A percentile compares a stretch with the other conserved stretches of the same genome.
These are phyloP conservation scores for Nakazawaea holstii DNA, from an alignment of 805 yeast genomes.

Conservation along the genomic window DNA sequence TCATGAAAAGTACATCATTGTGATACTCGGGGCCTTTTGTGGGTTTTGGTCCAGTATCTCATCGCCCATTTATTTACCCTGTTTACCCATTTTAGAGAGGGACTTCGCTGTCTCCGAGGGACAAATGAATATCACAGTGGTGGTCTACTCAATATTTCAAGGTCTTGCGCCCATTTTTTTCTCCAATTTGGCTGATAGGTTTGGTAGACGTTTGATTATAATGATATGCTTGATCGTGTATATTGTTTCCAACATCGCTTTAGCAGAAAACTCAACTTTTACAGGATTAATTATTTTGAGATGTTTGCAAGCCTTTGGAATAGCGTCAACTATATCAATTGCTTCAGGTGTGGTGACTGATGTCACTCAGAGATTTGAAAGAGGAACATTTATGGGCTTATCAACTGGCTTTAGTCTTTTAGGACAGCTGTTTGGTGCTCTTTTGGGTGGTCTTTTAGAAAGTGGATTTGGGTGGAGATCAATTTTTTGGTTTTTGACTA, in stretches of 20 bases:
- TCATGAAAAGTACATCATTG: slow-evolving; percentile 33
- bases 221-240: slow-evolving; percentile 50
- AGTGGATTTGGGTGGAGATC: slow-evolving; percentile 66
- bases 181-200: slow-evolving; percentile 61
- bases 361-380: slow-evolving; percentile 52
- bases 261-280: slow-evolving; percentile 54
- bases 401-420: slow-evolving; percentile 58
- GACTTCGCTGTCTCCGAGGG: slow-evolving; percentile 53
- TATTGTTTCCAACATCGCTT: slow-evolving; percentile 57
- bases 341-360: slow-evolving; percentile 73
- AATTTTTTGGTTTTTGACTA: slow-evolving; percentile 70
- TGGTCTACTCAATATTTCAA: slow-evolving; percentile 70
- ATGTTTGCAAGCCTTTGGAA: slow-evolving; percentile 73
- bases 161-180: slow-evolving; percentile 70
- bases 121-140: slow-evolving; percentile 64
- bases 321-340: slow-evolving; percentile 71
- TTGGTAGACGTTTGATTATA: slow-evolving; percentile 70
- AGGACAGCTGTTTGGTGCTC: slow-evolving; percentile 77
- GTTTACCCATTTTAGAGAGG: slow-evolving; percentile 50
- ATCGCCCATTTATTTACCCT: slow-evolving; percentile 78
- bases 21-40: slow-evolving; percentile 31
- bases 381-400: slow-evolving; percentile 70
- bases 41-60: slow-evolving; percentile 65
- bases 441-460: slow-evolving; percentile 54
- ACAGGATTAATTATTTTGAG: slow-evolving; percentile 62